phyloP scores from a whole-genome alignment of 2,329 filamentous ascomycete genomes.

The Blastomyces gilchristii region DNA sequence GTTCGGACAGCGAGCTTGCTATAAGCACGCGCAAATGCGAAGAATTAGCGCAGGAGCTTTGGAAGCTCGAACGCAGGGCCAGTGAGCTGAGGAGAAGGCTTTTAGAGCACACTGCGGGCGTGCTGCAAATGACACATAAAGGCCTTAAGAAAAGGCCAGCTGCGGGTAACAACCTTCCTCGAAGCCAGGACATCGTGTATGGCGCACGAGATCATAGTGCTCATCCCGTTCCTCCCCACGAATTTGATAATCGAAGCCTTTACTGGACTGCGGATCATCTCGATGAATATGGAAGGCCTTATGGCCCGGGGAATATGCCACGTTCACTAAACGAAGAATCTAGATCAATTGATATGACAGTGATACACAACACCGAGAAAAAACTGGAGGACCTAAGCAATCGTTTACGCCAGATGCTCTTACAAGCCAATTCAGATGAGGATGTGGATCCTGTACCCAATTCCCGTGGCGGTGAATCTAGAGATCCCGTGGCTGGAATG shows the following conservation, averaged over 20 bases:
- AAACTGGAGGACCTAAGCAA: constrained; percentile 59
- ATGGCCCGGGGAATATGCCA: constrained; percentile 17
- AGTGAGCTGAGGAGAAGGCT: constrained; percentile 66
- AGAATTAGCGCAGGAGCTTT: constrained; percentile 69
- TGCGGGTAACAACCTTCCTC: constrained; percentile 38
- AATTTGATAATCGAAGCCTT: constrained; percentile 68
- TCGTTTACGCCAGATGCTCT: constrained; percentile 56
- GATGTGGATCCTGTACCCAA: constrained; percentile 32
- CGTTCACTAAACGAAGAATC: constrained; percentile 7
- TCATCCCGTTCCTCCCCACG: constrained; percentile 34
- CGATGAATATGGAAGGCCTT: constrained; percentile 37
- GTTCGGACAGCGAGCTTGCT: constrained; percentile 57
- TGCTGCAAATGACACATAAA: constrained; percentile 82
- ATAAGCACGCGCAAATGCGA: constrained; percentile 73
- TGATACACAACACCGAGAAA: constrained; percentile 52
- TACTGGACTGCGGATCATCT: constrained; percentile 60
- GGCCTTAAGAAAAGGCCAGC: constrained; percentile 52
- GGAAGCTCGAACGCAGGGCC: constrained; percentile 64
- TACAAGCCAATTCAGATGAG: constrained; percentile 33
- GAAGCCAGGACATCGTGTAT: constrained; percentile 67
- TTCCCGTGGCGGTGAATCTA: constrained; percentile 20
- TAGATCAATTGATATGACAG: constrained; percentile 28
- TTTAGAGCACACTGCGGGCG: constrained; percentile 82
- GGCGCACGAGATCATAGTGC: constrained; percentile 18
- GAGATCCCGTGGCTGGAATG: constrained; percentile 25